Base-by-base conservation (phyloP, 148 eudicot species). In the Amaranthus cruentus region DNA sequence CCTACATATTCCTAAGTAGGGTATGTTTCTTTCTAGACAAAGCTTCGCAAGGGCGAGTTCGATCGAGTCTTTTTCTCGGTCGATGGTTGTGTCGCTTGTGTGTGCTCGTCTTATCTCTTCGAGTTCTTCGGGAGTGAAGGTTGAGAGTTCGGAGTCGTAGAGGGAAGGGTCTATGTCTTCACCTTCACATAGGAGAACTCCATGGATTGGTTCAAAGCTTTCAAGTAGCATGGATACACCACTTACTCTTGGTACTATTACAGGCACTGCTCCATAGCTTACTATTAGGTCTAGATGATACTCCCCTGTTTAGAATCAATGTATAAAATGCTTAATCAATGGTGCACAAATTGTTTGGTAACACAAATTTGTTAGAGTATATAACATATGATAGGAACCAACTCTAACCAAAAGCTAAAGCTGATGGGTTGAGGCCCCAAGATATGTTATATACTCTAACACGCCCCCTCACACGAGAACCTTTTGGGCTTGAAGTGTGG, bases 281-380 rank as follows among this genome's bases (percentile, higher is more conserved):
- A 85, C 85, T 51, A 82, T 82, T 3, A 85, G 87, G 74, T 85
- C 87, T 21, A 85, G 78, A 77, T 85, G 87, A 76, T 85, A 85
- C 75, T 85, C 87, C 6, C 87, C 87, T 85, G 81, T 48, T 58
- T 46, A 47, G 3, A 42, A 58, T n/a, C 13, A 43, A 9, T 11
- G 11, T 1, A 69, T 28, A 28, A 28, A 28, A 28, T 28, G 38
- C 38, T 28, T 28, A 28, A 28, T 28, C 38, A 28, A 28, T 0
- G 38, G 38, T 28, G 38, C 38, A 28, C 38, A 28, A 28, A 28
- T 28, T 28, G 38, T 28, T 28, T 28, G 38, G 38, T 28, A 2
- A 28, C 38, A 28, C 38, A 28, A 28, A 28, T 28, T 28, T 28
- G 38, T 28, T 28, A 28, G 38, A 28, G 38, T 28, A 18, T 18